Percentiles rank a stretch among this genome's conserved stretches.
These are phyloP conservation scores for Coniophora puteana DNA, from an alignment of 1,284 basidiomycete genomes.

Conservation along the genomic window DNA sequence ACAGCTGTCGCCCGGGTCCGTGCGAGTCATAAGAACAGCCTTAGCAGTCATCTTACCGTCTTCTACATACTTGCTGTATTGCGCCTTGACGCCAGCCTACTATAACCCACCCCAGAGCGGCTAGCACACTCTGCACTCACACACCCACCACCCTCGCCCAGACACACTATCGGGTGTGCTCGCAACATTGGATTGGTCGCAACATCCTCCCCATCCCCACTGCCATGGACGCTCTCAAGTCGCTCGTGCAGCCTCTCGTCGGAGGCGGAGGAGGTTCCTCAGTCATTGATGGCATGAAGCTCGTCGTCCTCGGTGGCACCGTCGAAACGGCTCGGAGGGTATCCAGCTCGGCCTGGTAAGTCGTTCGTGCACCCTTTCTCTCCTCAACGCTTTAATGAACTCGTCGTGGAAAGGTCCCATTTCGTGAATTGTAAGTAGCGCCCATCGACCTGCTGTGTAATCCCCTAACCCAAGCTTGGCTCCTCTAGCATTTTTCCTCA, in stretches of 20 bases:
- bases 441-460: constrained; percentile 8
- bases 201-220: constrained; percentile 17
- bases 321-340: constrained; percentile 79
- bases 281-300: constrained; percentile 81
- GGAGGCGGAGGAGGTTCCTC: constrained; percentile 69
- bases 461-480: constrained; percentile 3
- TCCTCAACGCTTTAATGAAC: constrained; percentile 9
- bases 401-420: constrained; percentile 50
- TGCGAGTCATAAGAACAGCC: too few relatives aligned
- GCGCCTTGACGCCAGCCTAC: neutral
- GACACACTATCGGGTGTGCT: constrained; percentile 11
- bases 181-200: constrained; percentile 29
- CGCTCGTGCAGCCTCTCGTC: constrained; percentile 75
- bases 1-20: too few relatives aligned
- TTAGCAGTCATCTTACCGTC: too few relatives aligned
- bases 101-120: too few relatives aligned
- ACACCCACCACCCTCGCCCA: constrained; percentile 18
- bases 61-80: too few relatives aligned
- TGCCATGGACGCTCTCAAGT: constrained; percentile 75
- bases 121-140: constrained; percentile 9
- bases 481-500: constrained; percentile 74
- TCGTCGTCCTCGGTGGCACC: constrained; percentile 80
- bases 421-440: constrained; percentile 72
- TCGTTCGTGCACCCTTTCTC: constrained; percentile 7
- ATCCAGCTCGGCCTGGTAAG: constrained; percentile 74